phyloP scores from a whole-genome alignment of 176 grass and related monocot genomes.

The Ananas comosus region DNA sequence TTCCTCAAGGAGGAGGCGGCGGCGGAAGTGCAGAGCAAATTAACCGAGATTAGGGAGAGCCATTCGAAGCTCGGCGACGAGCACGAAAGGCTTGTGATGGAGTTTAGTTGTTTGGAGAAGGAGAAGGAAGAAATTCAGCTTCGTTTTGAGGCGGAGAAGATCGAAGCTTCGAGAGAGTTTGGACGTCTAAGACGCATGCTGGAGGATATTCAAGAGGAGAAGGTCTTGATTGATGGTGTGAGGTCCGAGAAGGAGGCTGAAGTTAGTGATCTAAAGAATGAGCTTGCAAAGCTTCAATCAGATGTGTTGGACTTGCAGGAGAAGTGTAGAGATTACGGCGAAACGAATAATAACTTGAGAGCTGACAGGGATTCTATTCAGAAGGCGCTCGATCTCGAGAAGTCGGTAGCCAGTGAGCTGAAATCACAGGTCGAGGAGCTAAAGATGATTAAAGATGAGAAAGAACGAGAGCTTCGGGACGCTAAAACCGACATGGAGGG shows the following conservation, averaged over 20 bases:
- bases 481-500: conserved; percentile 20
- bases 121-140: conserved; percentile 26
- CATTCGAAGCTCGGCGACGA: conserved; percentile 20
- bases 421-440: conserved; percentile 23
- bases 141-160: conserved; percentile 27
- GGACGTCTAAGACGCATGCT: conserved; percentile 8
- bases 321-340: conserved; percentile 10
- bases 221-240: conserved; percentile 13
- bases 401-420: conserved; percentile 8
- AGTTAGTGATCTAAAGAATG: conserved; percentile 2
- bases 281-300: conserved; percentile 30
- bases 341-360: conserved; percentile 3
- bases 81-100: conserved; percentile 20
- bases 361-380: conserved; percentile 16
- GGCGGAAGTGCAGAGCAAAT: conserved; percentile 9
- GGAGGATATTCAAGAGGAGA: conserved; percentile 24
- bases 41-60: conserved; percentile 14
- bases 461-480: conserved; percentile 14
- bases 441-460: conserved; percentile 10
- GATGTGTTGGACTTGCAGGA: conserved; percentile 32
- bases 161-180: not conserved
- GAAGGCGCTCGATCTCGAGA: conserved; percentile 22
- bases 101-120: conserved; percentile 24
- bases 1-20: conserved; percentile 26
- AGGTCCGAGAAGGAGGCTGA: conserved; percentile 22